Conservation (phyloP, 805 yeast genomes). For the Ogataea degrootiae region DNA sequence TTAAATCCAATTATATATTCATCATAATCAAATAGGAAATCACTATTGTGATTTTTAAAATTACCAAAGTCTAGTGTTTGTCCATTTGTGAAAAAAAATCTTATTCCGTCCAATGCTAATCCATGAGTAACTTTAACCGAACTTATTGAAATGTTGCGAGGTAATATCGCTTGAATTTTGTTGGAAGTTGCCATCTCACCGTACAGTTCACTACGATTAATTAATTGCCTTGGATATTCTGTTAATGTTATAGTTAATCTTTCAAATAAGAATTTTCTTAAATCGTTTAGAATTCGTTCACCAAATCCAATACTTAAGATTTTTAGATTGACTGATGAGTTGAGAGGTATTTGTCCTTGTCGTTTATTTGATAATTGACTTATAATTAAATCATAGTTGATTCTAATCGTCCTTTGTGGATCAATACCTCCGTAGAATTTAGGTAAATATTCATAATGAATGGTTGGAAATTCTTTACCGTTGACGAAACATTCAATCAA, state of each 20-base stretch:
- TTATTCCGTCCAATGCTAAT: conserved; percentile 75
- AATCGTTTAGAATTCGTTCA: conserved; percentile 47
- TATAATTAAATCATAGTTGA: conserved; percentile 46
- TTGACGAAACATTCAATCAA: conserved; percentile 66
- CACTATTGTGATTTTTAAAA: conserved; percentile 46
- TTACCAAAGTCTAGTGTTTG: conserved; percentile 43
- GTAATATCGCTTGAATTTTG: conserved; percentile 9
- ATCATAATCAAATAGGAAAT: conserved; percentile 48
- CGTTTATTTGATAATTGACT: conserved; percentile 30
- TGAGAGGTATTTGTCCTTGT: conserved; percentile 20
- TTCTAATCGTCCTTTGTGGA: conserved; percentile 44
- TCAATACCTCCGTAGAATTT: conserved; percentile 53
- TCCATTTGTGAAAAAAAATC: conserved; percentile 38
- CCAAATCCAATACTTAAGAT: conserved; percentile 58
- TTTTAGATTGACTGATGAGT: conserved; percentile 41
- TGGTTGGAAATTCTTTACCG: conserved; percentile 52
- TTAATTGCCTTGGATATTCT: conserved; percentile 11
- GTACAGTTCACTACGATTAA: conserved; percentile 17
- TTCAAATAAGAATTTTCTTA: conserved; percentile 31
- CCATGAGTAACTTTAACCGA: conserved; percentile 69
- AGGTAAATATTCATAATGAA: conserved; percentile 60
- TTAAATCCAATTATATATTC: conserved; percentile 59
- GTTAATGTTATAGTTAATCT: conserved; percentile 11
- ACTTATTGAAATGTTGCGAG: conserved; percentile 27
- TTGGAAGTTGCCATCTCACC: conserved; percentile 20